Conservation (phyloP, 139 green algal genomes). For the Chlorella sorokiniana region DNA sequence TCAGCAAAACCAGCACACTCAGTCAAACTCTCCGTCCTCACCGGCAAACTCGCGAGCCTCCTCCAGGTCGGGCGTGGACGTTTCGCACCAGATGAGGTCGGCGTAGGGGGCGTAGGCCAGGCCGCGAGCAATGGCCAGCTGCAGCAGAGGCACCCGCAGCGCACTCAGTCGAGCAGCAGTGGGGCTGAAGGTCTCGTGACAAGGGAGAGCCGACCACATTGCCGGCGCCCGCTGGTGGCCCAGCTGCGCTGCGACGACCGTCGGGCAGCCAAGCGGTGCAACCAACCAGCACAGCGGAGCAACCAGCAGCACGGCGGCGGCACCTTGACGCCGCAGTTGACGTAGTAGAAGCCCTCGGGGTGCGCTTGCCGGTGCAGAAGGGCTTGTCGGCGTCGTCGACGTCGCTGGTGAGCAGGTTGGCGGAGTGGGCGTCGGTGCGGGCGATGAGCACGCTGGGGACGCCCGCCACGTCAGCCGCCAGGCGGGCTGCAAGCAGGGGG, state of each 20-base stretch:
- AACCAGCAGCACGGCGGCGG: neutral
- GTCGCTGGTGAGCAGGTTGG: slow-evolving; percentile 85
- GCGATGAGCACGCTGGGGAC: slow-evolving; percentile 80
- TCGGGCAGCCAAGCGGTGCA: neutral
- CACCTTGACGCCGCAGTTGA: slow-evolving; percentile 78
- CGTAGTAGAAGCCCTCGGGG: slow-evolving; percentile 83
- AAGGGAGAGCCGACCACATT: neutral
- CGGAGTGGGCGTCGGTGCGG: slow-evolving; percentile 75
- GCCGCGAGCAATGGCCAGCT: slow-evolving; percentile 77
- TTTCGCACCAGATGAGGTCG: slow-evolving; percentile 94
- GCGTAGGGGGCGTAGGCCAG: slow-evolving; percentile 86
- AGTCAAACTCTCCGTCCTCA: neutral
- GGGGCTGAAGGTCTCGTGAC: neutral
- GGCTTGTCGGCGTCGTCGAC: slow-evolving; percentile 77
- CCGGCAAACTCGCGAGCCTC: slow-evolving; percentile 68
- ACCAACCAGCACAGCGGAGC: too few relatives aligned
- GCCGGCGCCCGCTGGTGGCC: neutral
- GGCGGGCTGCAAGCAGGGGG: slow-evolving; percentile 47
- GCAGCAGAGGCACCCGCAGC: neutral
- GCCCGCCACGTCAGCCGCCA: slow-evolving; percentile 79
- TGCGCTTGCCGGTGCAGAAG: slow-evolving; percentile 87
- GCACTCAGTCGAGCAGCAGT: neutral
- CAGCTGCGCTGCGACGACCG: neutral
- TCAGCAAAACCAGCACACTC: too few relatives aligned
- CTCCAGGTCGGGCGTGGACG: slow-evolving; percentile 77